Evolutionary conservation across 202 grass and related monocot species (phyloP), one percentile per base, ranked within the genome.

Genomic region (Dendrocalamus latiflorus): DNA sequence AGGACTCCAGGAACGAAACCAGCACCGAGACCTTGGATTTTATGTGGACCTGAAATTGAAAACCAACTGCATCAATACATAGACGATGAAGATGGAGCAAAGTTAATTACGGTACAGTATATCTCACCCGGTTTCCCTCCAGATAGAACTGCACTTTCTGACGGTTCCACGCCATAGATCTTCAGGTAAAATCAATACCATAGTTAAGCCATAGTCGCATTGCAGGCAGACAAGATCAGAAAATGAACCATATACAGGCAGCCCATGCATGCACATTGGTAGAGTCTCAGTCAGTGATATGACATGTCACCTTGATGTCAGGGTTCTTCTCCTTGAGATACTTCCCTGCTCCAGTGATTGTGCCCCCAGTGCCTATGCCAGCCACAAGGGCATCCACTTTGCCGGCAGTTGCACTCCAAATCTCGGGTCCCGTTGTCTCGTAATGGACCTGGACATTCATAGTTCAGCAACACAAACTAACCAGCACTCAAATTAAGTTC

Each of bases 11-110:
- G 90, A 20, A 92, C 85, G 33, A 91, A 89, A 9, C 90, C 90
- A 30, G 90, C 90, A 1, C 86, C 90, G 22, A 92, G 85, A 3
- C 90, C 90, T 75, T 92, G 90, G n/a, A 92, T 92, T 69, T 92
- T 92, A 68, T 92, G 86, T 30, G 90, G 86, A 16, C 86, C 89
- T 85, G 41, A 28, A 48, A 8, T 49, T 11, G 14, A 14, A 56
- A 38, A 86, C 26, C 16, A 82, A 2, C 18, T 13, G 1, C 18
- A 64, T 62, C 4, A 51, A 38, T 6, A 51, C 13, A 47, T 47
- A 15, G 9, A 43, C 6, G 42, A 43, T 43, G 9, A 2, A 43
- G 42, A 11, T 43, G 2, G 42, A 43, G 9, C 42, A 11, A 43
- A 43, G 42, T 2, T 43, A 3, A 43, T 43, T 11, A 43, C 9